Evolutionary conservation across 345 rosid species (phyloP).

Genomic region (Odontarrhena argentea): DNA sequence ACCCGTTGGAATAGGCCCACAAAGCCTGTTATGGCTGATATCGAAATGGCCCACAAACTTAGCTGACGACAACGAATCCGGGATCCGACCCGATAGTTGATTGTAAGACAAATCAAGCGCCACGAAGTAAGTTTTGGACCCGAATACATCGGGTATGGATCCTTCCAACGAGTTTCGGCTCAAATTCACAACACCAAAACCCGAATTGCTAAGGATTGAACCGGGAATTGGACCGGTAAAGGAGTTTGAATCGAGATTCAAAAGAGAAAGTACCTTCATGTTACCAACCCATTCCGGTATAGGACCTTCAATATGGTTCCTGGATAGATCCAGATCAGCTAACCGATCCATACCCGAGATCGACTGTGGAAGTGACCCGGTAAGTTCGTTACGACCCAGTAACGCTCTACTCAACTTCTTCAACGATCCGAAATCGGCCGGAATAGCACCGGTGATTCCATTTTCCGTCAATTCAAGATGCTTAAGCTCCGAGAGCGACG

Average conservation of each 20-base stretch:
- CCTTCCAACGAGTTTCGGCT: constrained; percentile 80
- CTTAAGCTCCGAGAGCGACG: constrained; percentile 57
- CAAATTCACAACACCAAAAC: constrained; percentile 69
- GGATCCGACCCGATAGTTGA: constrained; percentile 66
- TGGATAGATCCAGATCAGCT: constrained; percentile 82
- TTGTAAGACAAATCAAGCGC: constrained; percentile 79
- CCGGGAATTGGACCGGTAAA: constrained; percentile 65
- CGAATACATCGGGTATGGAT: constrained; percentile 76
- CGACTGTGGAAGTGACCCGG: constrained; percentile 70
- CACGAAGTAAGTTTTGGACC: constrained; percentile 66
- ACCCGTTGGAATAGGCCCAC: constrained; percentile 82
- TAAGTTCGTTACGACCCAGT: constrained; percentile 66
- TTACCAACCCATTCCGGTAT: constrained; percentile 67
- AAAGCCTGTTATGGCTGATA: constrained; percentile 84
- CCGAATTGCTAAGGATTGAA: constrained; percentile 53
- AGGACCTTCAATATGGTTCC: constrained; percentile 61
- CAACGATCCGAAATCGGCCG: constrained; percentile 66
- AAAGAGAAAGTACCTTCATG: constrained; percentile 77
- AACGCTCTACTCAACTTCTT: constrained; percentile 80
- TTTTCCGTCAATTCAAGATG: constrained; percentile 80
- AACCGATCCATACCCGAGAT: constrained; percentile 61
- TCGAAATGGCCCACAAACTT: constrained; percentile 77
- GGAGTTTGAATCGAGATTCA: constrained; percentile 68
- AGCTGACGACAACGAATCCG: constrained; percentile 60
- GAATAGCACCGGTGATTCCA: constrained; percentile 63